Base-by-base conservation (phyloP, 352 stramenopile genomes). In the Phytophthora colocasiae region DNA sequence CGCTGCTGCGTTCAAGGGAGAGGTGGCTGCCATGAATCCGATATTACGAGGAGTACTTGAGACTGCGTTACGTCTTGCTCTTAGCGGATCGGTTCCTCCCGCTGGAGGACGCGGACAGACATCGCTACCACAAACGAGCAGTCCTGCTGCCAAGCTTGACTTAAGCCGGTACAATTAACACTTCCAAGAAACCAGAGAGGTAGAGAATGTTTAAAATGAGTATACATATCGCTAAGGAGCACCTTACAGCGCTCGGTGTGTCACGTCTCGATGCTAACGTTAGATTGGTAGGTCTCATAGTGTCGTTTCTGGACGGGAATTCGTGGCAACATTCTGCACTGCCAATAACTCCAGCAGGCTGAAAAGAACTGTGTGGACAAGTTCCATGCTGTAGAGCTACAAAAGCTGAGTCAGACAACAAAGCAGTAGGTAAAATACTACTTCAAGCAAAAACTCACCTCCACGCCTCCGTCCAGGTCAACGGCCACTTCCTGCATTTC, bases 1-100 rank as follows among this genome's bases (percentile, higher is more conserved):
- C 9, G 64, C 75, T 1, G 45, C 49, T 32, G 81, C 73, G 31
- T 90, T 90, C 46, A 90, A 89, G 58, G 66, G 85, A 26, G 68
- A 56, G 4, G 79, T 88, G 19, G 64, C 50, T 10, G 73, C 77
- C 17, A 85, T 90, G 77, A 54, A 52, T 0, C 69, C 81, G 8
- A 32, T 52, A 19, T 43, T 68, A 15, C 79, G 81, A 17, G 45
- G 63, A 32, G 69, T 81, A 27, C 57, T 90, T 39, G 75, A 90
- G 50, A 60, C 64, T 48, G 63, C 77, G 0, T 47, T 90, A 22
- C 77, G 79, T 22, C 69, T 71, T 29, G 81, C 81, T 56, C 61
- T 90, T 9, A 77, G 66, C 0, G 66, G 69, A 24, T 75, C 73
- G 4, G 27, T 46, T 34, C 31, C 53, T 39, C 31, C 61, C 1